Percentiles rank a stretch among this genome's conserved stretches.
These are phyloP conservation scores for Populus deltoides DNA, from an alignment of 345 rosid species.

Conservation along the genomic window DNA sequence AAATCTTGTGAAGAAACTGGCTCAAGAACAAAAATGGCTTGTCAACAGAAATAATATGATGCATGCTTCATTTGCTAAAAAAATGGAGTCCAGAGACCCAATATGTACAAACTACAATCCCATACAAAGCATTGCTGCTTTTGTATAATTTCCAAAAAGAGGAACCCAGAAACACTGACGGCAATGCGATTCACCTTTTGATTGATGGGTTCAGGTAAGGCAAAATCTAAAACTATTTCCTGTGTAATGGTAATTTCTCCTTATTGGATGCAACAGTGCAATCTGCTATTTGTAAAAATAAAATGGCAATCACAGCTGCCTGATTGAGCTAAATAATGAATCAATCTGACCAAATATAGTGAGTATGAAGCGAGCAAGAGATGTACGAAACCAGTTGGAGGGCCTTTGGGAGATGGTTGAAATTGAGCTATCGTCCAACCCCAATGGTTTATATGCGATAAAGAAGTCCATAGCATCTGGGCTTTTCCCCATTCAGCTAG, in stretches of 20 bases:
- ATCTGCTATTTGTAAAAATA: slow-evolving; percentile 31
- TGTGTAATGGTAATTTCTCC: slow-evolving; percentile 9
- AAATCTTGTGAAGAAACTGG: too few species aligned
- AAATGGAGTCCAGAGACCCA: neutral
- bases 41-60: too few species aligned
- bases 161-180: neutral
- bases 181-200: slow-evolving; percentile 9
- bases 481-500: slow-evolving; percentile 84
- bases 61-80: neutral
- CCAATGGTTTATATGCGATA: slow-evolving; percentile 62
- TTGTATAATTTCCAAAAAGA: slow-evolving; percentile 7
- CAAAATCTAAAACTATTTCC: slow-evolving; percentile 12
- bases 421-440: slow-evolving; percentile 66
- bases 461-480: slow-evolving; percentile 85
- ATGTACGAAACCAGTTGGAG: slow-evolving; percentile 85
- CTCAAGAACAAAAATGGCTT: too few species aligned
- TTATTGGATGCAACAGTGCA: slow-evolving; percentile 42
- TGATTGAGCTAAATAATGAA: slow-evolving; percentile 40
- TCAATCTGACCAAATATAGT: slow-evolving; percentile 19
- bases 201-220: neutral
- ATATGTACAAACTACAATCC: neutral
- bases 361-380: slow-evolving; percentile 98
- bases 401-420: slow-evolving; percentile 95
- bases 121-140: neutral
- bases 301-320: slow-evolving; percentile 40